Base-by-base conservation (phyloP, 306 rosid species). In the Vigna mungo region DNA sequence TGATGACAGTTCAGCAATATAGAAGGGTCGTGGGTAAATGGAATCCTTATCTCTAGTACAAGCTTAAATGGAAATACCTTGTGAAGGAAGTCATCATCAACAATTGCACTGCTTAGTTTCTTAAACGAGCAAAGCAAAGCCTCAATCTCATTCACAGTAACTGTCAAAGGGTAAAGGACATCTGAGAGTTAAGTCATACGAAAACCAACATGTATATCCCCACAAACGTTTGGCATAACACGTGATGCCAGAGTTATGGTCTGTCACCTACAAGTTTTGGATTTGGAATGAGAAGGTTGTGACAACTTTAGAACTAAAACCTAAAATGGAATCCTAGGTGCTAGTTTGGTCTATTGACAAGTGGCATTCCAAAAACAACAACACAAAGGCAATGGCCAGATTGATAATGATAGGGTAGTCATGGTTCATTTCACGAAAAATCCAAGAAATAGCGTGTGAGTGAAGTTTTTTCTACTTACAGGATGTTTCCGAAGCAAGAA, bases 131-230 rank as follows among this genome's bases (percentile, higher is more conserved):
- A 82, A 67, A 76, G 58, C 85, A 93, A 77, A 67, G 96, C 94
- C 81, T 90, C 96, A 61, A 93, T 88, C 81, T 93, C 97, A 82
- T 90, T 92, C 44, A 88, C 83, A 30, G 91, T 85, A 85, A 93
- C 97, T 89, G 89, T 59, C 62, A 78, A 77, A 76, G 66, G 56
- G 67, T 62, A 64, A 59, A 65, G 46, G 41, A 25, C 54, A 60
- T 17, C 64, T 46, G 60, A 64, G 17, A 76, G 60, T 63, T 46
- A 61, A 32, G 39, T 20, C n/a, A 72, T 27, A 27, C 7, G 47
- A 47, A 37, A 39, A 49, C 65, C 30, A 36, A 63, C 18, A 58
- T 51, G 15, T 30, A 58, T 59, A 27, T 34, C 66, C 61, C 4
- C 41, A 15, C 18, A 62, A 76, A 79, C 41, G 17, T 48, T 17